phyloP scores from a whole-genome alignment of 805 yeast genomes.

The Suhomyces kilbournensis region DNA sequence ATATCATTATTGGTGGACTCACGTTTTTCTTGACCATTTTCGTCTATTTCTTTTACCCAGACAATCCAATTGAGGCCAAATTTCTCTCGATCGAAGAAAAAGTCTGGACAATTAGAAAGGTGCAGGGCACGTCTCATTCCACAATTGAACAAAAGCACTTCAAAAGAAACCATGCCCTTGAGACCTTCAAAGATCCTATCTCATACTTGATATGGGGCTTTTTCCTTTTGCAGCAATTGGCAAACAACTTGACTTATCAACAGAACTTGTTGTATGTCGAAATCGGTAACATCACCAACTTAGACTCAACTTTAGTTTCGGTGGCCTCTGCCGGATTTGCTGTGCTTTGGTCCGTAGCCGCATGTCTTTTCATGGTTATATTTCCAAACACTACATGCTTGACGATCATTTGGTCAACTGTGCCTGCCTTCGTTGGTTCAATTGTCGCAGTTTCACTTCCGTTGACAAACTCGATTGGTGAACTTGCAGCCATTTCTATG shows the following conservation, averaged over 20 bases:
- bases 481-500: constrained; percentile 43
- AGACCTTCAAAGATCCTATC: constrained; percentile 44
- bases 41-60: constrained; percentile 45
- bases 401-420: constrained; percentile 29
- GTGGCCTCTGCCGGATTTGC: constrained; percentile 54
- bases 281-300: constrained; percentile 39
- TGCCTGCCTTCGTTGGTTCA: constrained; percentile 46
- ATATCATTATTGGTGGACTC: constrained; percentile 54
- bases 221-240: constrained; percentile 46
- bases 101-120: constrained; percentile 43
- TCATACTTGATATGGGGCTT: constrained; percentile 24
- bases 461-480: constrained; percentile 41
- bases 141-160: constrained; percentile 41
- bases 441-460: constrained; percentile 45
- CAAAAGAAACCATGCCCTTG: constrained; percentile 49
- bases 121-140: constrained; percentile 32
- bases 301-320: constrained; percentile 50
- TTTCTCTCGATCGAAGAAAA: constrained; percentile 49
- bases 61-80: constrained; percentile 52
- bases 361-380: constrained; percentile 26
- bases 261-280: constrained; percentile 47
- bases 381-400: constrained; percentile 38
- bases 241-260: constrained; percentile 53
- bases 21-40: constrained; percentile 32
- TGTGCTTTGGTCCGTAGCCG: constrained; percentile 37